Conservation (phyloP, 768 basidiomycete species). For the Dentipellis sp. region DNA sequence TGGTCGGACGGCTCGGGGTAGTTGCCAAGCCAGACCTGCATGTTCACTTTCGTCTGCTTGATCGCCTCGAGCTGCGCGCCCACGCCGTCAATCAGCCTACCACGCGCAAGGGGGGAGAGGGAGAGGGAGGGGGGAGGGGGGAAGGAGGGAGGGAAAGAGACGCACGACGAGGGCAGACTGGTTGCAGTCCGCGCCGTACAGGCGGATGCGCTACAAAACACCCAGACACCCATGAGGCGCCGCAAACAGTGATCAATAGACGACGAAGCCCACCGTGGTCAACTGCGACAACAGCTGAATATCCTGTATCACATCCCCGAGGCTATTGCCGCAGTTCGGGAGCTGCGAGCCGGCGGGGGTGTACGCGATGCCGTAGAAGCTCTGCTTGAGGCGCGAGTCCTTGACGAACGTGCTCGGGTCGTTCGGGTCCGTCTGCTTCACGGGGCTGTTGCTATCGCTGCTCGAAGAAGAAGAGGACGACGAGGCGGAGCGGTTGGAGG, state of each 20-base stretch:
- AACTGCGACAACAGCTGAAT: constrained; percentile 83
- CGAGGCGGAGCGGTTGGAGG: constrained; percentile 19
- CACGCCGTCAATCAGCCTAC: not conserved
- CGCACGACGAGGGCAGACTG: constrained; percentile 66
- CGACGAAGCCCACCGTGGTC: constrained; percentile 36
- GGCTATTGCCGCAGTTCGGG: constrained; percentile 55
- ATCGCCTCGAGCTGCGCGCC: constrained; percentile 89
- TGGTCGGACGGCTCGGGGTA: constrained; percentile 57
- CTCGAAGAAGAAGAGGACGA: constrained; percentile 8
- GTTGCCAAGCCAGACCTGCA: constrained; percentile 72
- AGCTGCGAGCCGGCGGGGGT: constrained; percentile 69
- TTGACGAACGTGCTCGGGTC: constrained; percentile 76
- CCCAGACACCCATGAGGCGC: not conserved
- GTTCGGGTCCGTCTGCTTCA: constrained; percentile 36
- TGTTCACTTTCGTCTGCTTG: constrained; percentile 77
- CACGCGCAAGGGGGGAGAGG: not conserved
- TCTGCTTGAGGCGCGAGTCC: constrained; percentile 56
- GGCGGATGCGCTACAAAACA: constrained; percentile 46
- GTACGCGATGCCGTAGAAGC: constrained; percentile 85
- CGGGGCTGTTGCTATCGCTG: constrained; percentile 13
- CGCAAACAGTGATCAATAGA: not conserved
- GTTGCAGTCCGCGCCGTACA: constrained; percentile 87
- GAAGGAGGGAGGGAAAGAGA: constrained; percentile 5
- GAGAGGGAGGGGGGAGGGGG: not conserved
- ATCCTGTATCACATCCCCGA: constrained; percentile 52